Conservation (phyloP, 306 rosid genomes). For the Acmispon strigosus region DNA sequence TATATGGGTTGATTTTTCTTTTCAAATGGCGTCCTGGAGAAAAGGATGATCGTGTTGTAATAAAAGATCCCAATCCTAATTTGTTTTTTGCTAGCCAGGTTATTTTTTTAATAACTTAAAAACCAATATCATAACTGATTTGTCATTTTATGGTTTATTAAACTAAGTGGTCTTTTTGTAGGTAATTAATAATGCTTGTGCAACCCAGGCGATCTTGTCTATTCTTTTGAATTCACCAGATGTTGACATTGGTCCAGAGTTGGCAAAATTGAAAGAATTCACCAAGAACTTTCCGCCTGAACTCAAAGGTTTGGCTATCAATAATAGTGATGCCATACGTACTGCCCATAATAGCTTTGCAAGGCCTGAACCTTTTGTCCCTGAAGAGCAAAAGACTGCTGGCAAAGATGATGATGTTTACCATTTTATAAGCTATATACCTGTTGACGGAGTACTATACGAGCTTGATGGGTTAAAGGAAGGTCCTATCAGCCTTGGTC, state of each 20-base stretch:
- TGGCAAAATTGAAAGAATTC: slow-evolving; percentile 76
- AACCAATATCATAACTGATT: not conserved
- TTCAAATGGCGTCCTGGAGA: slow-evolving; percentile 99
- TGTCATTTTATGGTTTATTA: slow-evolving; percentile 15
- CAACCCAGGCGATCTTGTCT: slow-evolving; percentile 96
- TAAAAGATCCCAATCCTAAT: slow-evolving; percentile 93
- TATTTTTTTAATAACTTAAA: slow-evolving; percentile 13
- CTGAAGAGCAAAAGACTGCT: slow-evolving; percentile 85
- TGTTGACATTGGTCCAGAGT: slow-evolving; percentile 83
- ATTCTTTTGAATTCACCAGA: slow-evolving; percentile 88
- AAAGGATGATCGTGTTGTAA: slow-evolving; percentile 79
- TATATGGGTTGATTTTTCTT: slow-evolving; percentile 91
- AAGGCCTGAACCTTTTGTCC: slow-evolving; percentile 95
- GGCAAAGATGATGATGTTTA: slow-evolving; percentile 88
- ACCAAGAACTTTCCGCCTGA: slow-evolving; percentile 94
- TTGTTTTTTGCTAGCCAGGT: slow-evolving; percentile 98
- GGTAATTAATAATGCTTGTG: slow-evolving; percentile 99
- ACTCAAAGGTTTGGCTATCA: slow-evolving; percentile 94
- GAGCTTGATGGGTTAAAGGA: slow-evolving; percentile 98
- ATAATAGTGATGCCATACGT: slow-evolving; percentile 90
- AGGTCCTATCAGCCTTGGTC: slow-evolving; percentile 97
- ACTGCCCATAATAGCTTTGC: slow-evolving; percentile 94
- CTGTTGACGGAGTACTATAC: slow-evolving; percentile 84
- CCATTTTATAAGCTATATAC: slow-evolving; percentile 94
- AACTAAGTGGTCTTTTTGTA: slow-evolving; percentile 15